These are phyloP conservation scores for Cunninghamia lanceolata DNA, from an alignment of 75 land plant genomes.

Conservation along the genomic window DNA sequence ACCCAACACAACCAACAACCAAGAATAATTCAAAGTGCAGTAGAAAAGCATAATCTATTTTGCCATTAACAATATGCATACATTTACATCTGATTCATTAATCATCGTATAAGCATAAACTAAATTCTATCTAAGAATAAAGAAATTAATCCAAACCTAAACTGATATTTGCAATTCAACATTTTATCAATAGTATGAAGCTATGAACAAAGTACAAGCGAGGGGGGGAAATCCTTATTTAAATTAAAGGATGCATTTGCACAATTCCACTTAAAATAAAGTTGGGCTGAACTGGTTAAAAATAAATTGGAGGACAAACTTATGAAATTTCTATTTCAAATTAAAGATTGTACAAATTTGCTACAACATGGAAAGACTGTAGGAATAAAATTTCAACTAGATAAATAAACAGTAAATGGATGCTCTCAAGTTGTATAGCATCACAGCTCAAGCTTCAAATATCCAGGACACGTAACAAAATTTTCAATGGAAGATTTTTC, in stretches of 20 bases:
- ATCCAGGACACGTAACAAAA: not conserved
- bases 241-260: not conserved
- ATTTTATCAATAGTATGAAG: too few relatives aligned
- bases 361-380: not conserved
- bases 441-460: not conserved
- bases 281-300: not conserved
- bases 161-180: too few relatives aligned
- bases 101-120: too few relatives aligned
- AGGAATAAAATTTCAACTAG: not conserved
- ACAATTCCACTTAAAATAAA: not conserved
- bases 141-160: too few relatives aligned
- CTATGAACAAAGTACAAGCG: too few relatives aligned
- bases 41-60: not conserved
- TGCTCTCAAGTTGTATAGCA: not conserved
- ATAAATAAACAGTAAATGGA: not conserved
- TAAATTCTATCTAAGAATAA: too few relatives aligned
- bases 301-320: not conserved
- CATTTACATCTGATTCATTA: too few relatives aligned
- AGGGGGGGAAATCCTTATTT: too few relatives aligned
- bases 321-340: not conserved
- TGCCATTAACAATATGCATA: not conserved
- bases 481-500: not conserved
- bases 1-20: not conserved
- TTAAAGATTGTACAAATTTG: not conserved
- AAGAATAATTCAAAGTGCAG: not conserved